A percentile compares a stretch with the other conserved stretches of the same genome.
These are phyloP conservation scores for Sporothrix globosa DNA, from an alignment of 2,329 filamentous ascomycete species.

Conservation along the genomic window DNA sequence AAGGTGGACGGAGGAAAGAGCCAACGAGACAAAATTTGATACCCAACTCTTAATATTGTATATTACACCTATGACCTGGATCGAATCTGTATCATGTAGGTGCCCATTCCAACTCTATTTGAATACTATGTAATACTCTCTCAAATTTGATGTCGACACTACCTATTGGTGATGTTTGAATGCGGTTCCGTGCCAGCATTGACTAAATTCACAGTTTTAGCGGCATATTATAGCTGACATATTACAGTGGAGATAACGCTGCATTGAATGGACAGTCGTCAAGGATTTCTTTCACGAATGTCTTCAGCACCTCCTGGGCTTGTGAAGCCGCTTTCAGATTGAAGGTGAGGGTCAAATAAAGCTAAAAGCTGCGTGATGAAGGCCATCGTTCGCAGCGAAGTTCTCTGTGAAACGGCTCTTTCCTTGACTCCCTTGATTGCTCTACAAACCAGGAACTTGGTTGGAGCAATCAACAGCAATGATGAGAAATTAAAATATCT, in stretches of 20 bases:
- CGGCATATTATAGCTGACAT: too few relatives aligned
- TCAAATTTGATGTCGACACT: background rate
- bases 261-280: too few relatives aligned
- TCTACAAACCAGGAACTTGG: background rate
- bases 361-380: too few relatives aligned
- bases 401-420: background rate
- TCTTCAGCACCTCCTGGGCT: background rate
- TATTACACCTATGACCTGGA: background rate
- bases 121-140: background rate
- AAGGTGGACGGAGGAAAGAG: background rate
- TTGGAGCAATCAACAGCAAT: background rate
- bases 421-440: too few relatives aligned
- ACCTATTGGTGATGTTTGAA: too few relatives aligned
- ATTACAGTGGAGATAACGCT: too few relatives aligned
- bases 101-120: background rate
- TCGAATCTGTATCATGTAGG: background rate
- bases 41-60: constrained; percentile 18
- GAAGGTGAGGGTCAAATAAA: too few relatives aligned
- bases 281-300: background rate
- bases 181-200: too few relatives aligned
- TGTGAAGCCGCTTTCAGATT: background rate
- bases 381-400: background rate
- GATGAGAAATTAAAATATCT: too few relatives aligned
- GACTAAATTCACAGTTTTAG: too few relatives aligned
- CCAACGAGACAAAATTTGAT: constrained; percentile 10